Conservation (phyloP, 2,329 filamentous ascomycete genomes). For the Neopestalotiopsis clavispora region DNA sequence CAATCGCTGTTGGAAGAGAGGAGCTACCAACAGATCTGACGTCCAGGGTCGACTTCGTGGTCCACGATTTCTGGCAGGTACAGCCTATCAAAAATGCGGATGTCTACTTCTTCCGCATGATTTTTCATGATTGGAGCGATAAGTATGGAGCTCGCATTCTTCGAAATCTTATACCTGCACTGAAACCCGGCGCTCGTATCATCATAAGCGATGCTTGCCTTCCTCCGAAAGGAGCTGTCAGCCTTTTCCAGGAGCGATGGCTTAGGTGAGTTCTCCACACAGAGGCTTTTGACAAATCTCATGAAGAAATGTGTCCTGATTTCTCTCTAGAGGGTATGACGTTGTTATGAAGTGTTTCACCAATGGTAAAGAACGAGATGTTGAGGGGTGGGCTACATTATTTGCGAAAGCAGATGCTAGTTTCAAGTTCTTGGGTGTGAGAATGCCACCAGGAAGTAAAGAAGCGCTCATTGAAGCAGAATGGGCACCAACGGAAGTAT, state of each 20-base stretch:
- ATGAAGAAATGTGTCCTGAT: background rate
- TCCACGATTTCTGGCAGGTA: slow-evolving; percentile 31
- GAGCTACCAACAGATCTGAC: too few relatives aligned
- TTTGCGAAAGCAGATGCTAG: slow-evolving; percentile 25
- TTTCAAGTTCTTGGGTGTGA: slow-evolving; percentile 23
- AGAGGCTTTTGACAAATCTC: background rate
- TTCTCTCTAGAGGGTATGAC: slow-evolving; percentile 27
- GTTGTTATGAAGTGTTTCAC: slow-evolving; percentile 26
- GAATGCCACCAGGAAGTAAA: slow-evolving; percentile 21
- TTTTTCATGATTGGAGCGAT: slow-evolving; percentile 57
- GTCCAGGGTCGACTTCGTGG: too few relatives aligned
- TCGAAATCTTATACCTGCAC: slow-evolving; percentile 4
- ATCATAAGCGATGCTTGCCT: slow-evolving; percentile 25
- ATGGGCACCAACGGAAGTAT: background rate
- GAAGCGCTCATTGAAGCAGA: slow-evolving; percentile 25
- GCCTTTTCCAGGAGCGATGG: background rate
- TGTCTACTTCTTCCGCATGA: slow-evolving; percentile 52
- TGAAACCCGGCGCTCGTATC: slow-evolving; percentile 11
- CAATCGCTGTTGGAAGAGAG: too few relatives aligned
- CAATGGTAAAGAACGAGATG: slow-evolving; percentile 27
- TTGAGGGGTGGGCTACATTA: slow-evolving; percentile 23
- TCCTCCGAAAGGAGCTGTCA: background rate
- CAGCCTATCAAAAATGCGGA: slow-evolving; percentile 36
- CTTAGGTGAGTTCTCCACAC: slow-evolving; percentile 2
- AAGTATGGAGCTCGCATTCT: slow-evolving; percentile 41